These are phyloP conservation scores for Leishmania braziliensis DNA, from an alignment of 208 protist species.

Conservation along the genomic window DNA sequence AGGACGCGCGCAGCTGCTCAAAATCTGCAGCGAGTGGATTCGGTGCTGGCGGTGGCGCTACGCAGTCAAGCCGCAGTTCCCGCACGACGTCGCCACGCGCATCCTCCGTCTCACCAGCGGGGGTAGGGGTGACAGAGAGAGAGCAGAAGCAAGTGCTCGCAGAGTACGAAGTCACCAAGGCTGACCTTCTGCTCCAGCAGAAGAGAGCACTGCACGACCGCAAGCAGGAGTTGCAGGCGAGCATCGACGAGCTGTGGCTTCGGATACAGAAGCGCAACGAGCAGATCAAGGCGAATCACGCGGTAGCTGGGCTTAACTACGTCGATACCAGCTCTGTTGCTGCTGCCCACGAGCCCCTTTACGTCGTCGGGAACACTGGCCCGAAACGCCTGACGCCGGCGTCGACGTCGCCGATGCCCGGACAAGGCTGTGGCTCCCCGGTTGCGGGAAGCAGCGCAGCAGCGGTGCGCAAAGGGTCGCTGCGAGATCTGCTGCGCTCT, in stretches of 20 bases:
- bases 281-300: conserved; percentile 31
- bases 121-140: background rate
- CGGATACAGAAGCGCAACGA: conserved; percentile 25
- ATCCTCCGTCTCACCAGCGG: background rate
- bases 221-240: conserved; percentile 27
- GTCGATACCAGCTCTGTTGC: background rate
- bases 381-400: background rate
- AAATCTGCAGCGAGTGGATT: background rate
- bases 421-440: background rate
- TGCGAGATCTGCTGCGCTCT: conserved; percentile 20
- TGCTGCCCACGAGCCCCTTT: background rate
- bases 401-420: background rate
- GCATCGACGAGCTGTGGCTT: conserved; percentile 16
- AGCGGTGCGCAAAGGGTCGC: conserved; percentile 4
- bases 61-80: background rate
- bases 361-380: background rate
- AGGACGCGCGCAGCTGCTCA: background rate
- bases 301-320: conserved; percentile 3
- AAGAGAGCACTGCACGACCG: conserved; percentile 5
- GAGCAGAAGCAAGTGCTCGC: conserved; percentile 9
- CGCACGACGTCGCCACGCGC: conserved; percentile 15
- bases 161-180: conserved; percentile 21
- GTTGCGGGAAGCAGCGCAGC: conserved; percentile 4
- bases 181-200: conserved; percentile 9
- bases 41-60: background rate